Percentiles rank a stretch among this genome's conserved stretches.
Conservation (phyloP, 129 eudicot genomes). For the Centella asiatica region DNA sequence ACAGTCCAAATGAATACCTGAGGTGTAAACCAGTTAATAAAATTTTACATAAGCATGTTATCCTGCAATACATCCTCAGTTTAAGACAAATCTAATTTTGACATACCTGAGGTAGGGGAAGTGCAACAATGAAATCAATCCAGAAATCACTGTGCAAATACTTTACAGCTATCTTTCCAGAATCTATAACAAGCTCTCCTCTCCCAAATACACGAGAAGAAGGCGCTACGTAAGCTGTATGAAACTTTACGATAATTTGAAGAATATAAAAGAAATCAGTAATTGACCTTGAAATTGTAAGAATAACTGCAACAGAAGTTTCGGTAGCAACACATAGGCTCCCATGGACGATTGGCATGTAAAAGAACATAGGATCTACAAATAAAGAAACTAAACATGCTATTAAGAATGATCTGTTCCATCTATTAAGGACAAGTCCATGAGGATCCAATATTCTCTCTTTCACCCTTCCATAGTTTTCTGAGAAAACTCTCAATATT, state of each 20-base stretch:
- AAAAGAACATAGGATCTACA: slow-evolving; percentile 88
- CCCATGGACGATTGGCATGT: slow-evolving; percentile 44
- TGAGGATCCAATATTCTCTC: slow-evolving; percentile 76
- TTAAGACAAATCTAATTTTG: too few relatives aligned
- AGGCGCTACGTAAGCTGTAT: slow-evolving; percentile 79
- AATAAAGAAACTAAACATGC: slow-evolving; percentile 80
- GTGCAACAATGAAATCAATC: slow-evolving; percentile 71
- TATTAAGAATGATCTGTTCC: slow-evolving; percentile 74
- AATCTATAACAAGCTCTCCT: slow-evolving; percentile 94
- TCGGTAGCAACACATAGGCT: slow-evolving; percentile 44
- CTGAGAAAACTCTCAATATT: slow-evolving; percentile 78
- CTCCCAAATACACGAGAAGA: slow-evolving; percentile 88
- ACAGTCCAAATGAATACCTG: slow-evolving; percentile 73
- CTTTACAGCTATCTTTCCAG: slow-evolving; percentile 42
- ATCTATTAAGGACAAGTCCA: slow-evolving; percentile 48
- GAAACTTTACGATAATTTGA: slow-evolving; percentile 63
- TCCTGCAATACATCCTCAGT: too few relatives aligned
- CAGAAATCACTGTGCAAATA: slow-evolving; percentile 67
- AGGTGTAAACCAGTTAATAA: too few relatives aligned
- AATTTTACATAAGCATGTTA: too few relatives aligned
- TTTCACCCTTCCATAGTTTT: slow-evolving; percentile 70
- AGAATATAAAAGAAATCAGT: slow-evolving; percentile 64
- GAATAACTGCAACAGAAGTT: slow-evolving; percentile 44
- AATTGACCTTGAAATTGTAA: slow-evolving; percentile 61
- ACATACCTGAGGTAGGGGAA: slow-evolving; percentile 97